phyloP scores from a whole-genome alignment of 768 basidiomycete genomes.

The Arthromyces matolae region DNA sequence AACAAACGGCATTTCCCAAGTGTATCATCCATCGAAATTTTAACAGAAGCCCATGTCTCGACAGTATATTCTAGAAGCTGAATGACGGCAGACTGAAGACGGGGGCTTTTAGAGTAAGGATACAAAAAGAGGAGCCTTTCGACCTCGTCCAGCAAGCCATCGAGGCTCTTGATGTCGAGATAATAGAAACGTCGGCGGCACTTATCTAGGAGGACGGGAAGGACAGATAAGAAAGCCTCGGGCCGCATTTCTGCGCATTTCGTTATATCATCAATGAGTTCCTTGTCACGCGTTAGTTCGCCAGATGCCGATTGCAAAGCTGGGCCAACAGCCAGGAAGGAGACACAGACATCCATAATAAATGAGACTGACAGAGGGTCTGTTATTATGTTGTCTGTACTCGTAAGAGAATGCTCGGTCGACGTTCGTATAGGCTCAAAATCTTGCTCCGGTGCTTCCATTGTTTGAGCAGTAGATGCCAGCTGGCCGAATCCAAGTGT shows the following conservation, averaged over 20 bases:
- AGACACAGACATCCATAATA: conserved; percentile 50
- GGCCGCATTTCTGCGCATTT: conserved; percentile 37
- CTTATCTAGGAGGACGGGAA: conserved; percentile 50
- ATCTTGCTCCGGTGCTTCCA: conserved; percentile 44
- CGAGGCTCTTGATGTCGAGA: conserved; percentile 47
- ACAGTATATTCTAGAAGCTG: conserved; percentile 63
- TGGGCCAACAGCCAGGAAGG: conserved; percentile 61
- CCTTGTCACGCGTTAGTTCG: conserved; percentile 59
- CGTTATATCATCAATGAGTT: conserved; percentile 51
- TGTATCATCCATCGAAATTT: conserved; percentile 32
- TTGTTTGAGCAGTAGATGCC: conserved; percentile 16
- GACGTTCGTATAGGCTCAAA: conserved; percentile 51
- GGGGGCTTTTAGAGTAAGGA: conserved; percentile 49
- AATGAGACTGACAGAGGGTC: conserved; percentile 27
- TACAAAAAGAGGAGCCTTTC: conserved; percentile 51
- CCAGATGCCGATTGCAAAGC: conserved; percentile 55
- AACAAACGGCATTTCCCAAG: conserved; percentile 45
- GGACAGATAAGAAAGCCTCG: conserved; percentile 57
- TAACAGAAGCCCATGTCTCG: conserved; percentile 47
- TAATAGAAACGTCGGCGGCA: conserved; percentile 53
- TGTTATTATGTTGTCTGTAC: conserved; percentile 23
- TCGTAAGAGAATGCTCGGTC: conserved; percentile 26
- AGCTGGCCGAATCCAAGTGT: conserved; percentile 29
- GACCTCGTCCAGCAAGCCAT: conserved; percentile 51
- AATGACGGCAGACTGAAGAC: conserved; percentile 50